These are phyloP conservation scores for Hymenoscyphus infarciens DNA, from an alignment of 2,329 filamentous ascomycete species.

Conservation along the genomic window DNA sequence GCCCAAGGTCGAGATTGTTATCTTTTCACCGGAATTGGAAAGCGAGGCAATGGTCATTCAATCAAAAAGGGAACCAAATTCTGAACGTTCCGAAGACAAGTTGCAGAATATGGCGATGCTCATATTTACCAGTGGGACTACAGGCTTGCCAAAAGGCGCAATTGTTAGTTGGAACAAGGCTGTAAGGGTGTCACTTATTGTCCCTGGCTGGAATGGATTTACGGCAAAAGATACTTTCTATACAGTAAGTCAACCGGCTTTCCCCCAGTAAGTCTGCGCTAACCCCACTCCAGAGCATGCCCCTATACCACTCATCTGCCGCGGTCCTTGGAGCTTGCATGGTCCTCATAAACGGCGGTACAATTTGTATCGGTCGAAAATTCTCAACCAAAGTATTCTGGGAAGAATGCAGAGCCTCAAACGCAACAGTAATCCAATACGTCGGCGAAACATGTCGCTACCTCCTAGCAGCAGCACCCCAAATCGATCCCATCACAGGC, in stretches of 20 bases:
- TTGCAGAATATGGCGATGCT: slow-evolving; percentile 61
- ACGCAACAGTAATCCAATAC: slow-evolving; percentile 78
- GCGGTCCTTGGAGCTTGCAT: slow-evolving; percentile 64
- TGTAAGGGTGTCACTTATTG: slow-evolving; percentile 50
- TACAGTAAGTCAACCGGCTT: slow-evolving; percentile 51
- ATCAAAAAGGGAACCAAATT: slow-evolving; percentile 56
- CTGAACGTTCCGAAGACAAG: slow-evolving; percentile 48
- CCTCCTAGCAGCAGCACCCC: slow-evolving; percentile 62
- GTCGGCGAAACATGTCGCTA: slow-evolving; percentile 87
- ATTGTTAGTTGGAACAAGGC: slow-evolving; percentile 71
- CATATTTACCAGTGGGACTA: slow-evolving; percentile 85
- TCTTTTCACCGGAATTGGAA: slow-evolving; percentile 58
- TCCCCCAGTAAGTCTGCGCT: slow-evolving; percentile 17
- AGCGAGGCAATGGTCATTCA: slow-evolving; percentile 49
- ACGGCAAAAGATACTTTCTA: slow-evolving; percentile 66
- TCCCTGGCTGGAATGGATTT: slow-evolving; percentile 54
- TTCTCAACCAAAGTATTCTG: slow-evolving; percentile 78
- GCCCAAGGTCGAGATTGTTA: slow-evolving; percentile 52
- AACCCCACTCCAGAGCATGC: slow-evolving; percentile 65
- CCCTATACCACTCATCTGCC: slow-evolving; percentile 82
- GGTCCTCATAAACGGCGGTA: slow-evolving; percentile 57
- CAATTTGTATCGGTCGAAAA: slow-evolving; percentile 69
- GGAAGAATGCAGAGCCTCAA: slow-evolving; percentile 65
- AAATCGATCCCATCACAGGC: slow-evolving; percentile 59
- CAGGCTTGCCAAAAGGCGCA: slow-evolving; percentile 76